Evolutionary conservation across 169 alveolate species (phyloP), one percentile per base, ranked within the genome.

Genomic region (Eimeria praecox): DNA sequence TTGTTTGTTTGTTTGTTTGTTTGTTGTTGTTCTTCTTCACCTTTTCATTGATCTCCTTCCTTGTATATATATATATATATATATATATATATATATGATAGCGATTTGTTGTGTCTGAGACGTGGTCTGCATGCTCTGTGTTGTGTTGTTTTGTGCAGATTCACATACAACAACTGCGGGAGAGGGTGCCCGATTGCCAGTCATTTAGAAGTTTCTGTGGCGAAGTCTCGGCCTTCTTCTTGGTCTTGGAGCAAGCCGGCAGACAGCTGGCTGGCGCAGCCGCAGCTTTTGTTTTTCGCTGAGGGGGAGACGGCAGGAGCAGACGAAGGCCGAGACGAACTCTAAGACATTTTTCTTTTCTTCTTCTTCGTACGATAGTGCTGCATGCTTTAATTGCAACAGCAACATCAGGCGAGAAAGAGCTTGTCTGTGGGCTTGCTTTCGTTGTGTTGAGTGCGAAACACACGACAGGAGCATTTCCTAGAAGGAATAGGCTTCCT

Each of bases 121-220:
- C 56, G 56, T 49, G 5, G 56, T 12, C 20, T 49, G 56, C 56
- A 8, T 49, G 56, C 20, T 12, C 20, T 49, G 56, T 12, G 5
- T 49, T 5, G 56, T 5, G 56, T 80, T n/a, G 42, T 16, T 30
- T 20, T n/a, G 33, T 73, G 85, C 95, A 92, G 95, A 56, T 92
- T 92, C 71, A 92, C 71, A n/a, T 86, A 75, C 83, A 66, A 49
- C 64, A 92, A 92, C 91, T 92, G 95, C 95, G 95, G 95, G 22
- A 33, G 95, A 38, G 95, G 92, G 54, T 92, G 95, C 71, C 95
- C 95, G 42, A 92, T 92, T 20, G 95, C 90, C 35, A 82, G 91
- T 33, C 95, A 92, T 54, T 35, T 92, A 59, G 95, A 92, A 91
- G 95, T 92, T 16, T 92, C 95, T 3, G 91, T 92, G 33, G 30